Percentiles rank a stretch among this genome's conserved stretches.
Conservation (phyloP, 805 yeast genomes). For the Candida sakaeoensis region DNA sequence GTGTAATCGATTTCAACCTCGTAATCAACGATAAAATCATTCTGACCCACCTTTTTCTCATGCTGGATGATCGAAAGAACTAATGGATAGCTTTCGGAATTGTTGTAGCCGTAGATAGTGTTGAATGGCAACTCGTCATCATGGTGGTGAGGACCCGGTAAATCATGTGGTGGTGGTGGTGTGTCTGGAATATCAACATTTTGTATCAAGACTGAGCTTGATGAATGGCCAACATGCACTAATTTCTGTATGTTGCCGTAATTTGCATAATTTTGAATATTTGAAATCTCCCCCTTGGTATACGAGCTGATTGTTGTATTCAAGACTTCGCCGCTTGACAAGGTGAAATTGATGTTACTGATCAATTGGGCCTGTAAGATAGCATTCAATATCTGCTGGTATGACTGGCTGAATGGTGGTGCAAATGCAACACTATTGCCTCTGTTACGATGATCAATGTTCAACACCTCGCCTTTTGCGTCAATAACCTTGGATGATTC, state of each 20-base stretch:
- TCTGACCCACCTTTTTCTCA: slow-evolving; percentile 7
- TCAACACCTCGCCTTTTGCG: slow-evolving; percentile 37
- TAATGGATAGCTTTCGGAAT: slow-evolving; percentile 28
- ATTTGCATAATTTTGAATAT: slow-evolving; percentile 33
- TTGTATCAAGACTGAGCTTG: slow-evolving; percentile 18
- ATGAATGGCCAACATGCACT: slow-evolving; percentile 20
- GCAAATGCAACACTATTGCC: slow-evolving; percentile 29
- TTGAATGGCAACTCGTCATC: slow-evolving; percentile 7
- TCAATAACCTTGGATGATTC: slow-evolving; percentile 39
- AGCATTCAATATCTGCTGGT: slow-evolving; percentile 39
- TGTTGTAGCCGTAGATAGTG: slow-evolving; percentile 14
- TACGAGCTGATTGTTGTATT: slow-evolving; percentile 24
- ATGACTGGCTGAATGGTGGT: slow-evolving; percentile 34
- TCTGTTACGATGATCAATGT: slow-evolving; percentile 19
- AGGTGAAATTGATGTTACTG: slow-evolving; percentile 33
- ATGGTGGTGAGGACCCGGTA: neutral
- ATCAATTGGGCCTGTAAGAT: slow-evolving; percentile 27
- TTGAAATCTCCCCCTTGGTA: slow-evolving; percentile 31
- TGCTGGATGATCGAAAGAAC: slow-evolving; percentile 13
- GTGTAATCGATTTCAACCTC: slow-evolving; percentile 18
- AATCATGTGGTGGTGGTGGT: neutral
- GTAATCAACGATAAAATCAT: slow-evolving; percentile 15
- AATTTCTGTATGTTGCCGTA: slow-evolving; percentile 40
- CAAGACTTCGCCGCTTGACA: slow-evolving; percentile 34
- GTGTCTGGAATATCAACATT: slow-evolving; percentile 14